Conservation (phyloP, 2,329 filamentous ascomycete genomes). For the Talaromyces sp. region DNA sequence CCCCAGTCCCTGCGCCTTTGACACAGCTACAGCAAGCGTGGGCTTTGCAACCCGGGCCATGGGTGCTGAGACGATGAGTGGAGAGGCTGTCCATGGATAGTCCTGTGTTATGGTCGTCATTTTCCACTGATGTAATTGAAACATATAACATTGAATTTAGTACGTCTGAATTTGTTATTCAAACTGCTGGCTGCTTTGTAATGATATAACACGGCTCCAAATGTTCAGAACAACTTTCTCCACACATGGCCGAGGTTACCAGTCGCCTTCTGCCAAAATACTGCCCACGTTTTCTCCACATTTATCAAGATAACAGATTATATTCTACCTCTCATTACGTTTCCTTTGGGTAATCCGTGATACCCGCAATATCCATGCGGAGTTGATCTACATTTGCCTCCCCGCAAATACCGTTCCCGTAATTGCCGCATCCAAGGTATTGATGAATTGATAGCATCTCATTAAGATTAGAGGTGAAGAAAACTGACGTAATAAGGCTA, state of each 20-base stretch:
- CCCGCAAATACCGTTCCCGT: not conserved
- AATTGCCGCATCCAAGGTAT: not conserved
- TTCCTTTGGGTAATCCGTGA: not conserved
- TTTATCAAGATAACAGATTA: not conserved
- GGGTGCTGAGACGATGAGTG: constrained; percentile 60
- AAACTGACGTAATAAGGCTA: no score
- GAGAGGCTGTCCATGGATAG: constrained; percentile 56
- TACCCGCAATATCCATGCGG: not conserved
- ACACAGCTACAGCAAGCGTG: constrained; percentile 57
- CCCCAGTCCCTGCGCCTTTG: constrained; percentile 49
- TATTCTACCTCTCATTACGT: not conserved
- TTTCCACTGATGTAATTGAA: not conserved
- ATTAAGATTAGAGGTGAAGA: not conserved
- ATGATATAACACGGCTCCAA: not conserved
- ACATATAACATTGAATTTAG: not conserved
- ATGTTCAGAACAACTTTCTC: not conserved
- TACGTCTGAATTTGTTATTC: not conserved
- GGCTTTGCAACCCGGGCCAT: constrained; percentile 62
- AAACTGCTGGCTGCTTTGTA: not conserved
- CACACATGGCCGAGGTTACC: not conserved
- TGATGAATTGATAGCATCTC: not conserved
- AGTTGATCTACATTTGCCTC: not conserved
- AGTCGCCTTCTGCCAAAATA: not conserved
- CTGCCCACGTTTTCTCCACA: not conserved
- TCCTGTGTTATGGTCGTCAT: not conserved